phyloP scores from a whole-genome alignment of 192 early-diverging fungal species.

The Chytriomyces confervae region DNA sequence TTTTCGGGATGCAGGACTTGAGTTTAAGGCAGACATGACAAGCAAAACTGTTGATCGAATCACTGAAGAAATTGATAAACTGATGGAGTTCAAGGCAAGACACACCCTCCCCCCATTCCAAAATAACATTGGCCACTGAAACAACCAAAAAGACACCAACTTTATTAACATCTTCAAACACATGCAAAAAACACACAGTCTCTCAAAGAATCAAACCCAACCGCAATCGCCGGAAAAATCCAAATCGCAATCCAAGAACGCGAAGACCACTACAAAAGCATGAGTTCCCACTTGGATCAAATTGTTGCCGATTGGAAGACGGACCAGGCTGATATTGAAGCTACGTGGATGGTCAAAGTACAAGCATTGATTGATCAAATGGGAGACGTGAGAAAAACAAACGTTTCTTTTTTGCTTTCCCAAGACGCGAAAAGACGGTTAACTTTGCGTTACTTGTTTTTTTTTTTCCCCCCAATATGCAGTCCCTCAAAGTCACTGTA shows the following conservation, averaged over 20 bases:
- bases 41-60: conserved; percentile 31
- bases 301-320: conserved; percentile 22
- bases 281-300: not conserved
- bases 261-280: conserved; percentile 6
- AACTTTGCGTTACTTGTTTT: not conserved
- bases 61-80: conserved; percentile 19
- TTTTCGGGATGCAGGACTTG: conserved; percentile 1
- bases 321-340: conserved; percentile 38
- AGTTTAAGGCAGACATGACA: conserved; percentile 19
- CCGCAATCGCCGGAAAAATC: conserved; percentile 20
- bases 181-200: not conserved
- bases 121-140: too few relatives aligned
- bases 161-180: too few relatives aligned
- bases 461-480: not conserved
- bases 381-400: conserved; percentile 22
- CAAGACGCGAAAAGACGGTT: not conserved
- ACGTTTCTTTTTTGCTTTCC: not conserved
- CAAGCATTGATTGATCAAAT: conserved; percentile 32
- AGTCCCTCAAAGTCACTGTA: conserved; percentile 22
- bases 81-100: conserved; percentile 34
- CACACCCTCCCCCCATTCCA: not conserved
- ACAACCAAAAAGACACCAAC: too few relatives aligned
- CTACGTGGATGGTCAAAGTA: conserved; percentile 35
- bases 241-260: not conserved
- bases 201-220: conserved; percentile 32